A percentile compares a stretch with the other conserved stretches of the same genome.
These are phyloP conservation scores for Fusarium subglutinans DNA, from an alignment of 2,329 filamentous ascomycete genomes.

Conservation along the genomic window DNA sequence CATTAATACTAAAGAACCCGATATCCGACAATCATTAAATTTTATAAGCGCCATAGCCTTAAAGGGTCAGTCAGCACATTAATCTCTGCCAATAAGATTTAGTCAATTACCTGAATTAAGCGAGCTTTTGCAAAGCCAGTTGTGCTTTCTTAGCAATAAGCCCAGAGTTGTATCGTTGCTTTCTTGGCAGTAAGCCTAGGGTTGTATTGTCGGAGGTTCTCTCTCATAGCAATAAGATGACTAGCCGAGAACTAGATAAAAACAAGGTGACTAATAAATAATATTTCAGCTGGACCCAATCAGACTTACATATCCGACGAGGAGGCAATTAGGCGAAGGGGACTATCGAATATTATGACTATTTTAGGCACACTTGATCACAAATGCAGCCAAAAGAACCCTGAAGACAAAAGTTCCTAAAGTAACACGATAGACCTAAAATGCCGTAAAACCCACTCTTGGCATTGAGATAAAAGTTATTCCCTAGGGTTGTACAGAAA, in stretches of 20 bases:
- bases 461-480: background rate
- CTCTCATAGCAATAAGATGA: too few relatives aligned
- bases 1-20: too few relatives aligned
- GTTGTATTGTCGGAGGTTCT: background rate
- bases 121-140: too few relatives aligned
- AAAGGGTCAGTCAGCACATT: too few relatives aligned
- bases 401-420: background rate
- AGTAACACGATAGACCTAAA: too few relatives aligned
- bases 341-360: background rate
- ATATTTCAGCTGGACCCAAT: background rate
- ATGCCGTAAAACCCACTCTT: background rate
- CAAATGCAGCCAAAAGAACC: background rate
- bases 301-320: background rate
- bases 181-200: background rate
- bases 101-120: too few relatives aligned
- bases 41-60: background rate
- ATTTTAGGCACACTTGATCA: background rate
- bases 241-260: background rate
- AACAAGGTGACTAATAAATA: background rate
- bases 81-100: too few relatives aligned
- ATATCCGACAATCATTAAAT: background rate
- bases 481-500: background rate
- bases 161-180: background rate
- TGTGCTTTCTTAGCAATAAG: too few relatives aligned
- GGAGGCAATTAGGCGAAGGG: background rate